Evolutionary conservation across 2,329 filamentous ascomycete genomes (phyloP), one percentile per base, ranked within the genome.

Genomic region (Penicillium sp.): DNA sequence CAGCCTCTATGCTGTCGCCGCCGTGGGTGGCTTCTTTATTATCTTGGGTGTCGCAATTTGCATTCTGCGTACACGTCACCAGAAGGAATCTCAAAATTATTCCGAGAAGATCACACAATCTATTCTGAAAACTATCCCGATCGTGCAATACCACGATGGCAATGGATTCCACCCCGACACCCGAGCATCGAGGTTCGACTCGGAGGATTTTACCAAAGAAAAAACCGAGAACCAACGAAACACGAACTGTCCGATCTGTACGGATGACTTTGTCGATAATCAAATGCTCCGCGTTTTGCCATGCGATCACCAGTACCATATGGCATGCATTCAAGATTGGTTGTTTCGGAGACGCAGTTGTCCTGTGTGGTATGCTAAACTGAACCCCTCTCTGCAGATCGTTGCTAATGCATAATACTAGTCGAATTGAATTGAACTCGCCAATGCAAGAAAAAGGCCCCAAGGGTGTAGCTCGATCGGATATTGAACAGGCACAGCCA

Each of bases 201-300:
- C 29, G 7, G 26, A 37, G 6, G 37, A 48, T 26, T 34, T 28
- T 24, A 19, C 5, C 1, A 26, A 46, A 1, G 52, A 48, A 21
- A 51, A 48, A 21, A 18, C 42, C n/a, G 34, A 34, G 11, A 46
- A 34, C 3, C 19, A 23, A 43, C 21, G 23, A n/a, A 47, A 48
- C 29, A 36, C 48, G 3, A 40, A 16, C 11, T 55, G 52, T 48
- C 42, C 52, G 14, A 51, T 55, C 7, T 55, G 52, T 19, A 55
- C 52, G 14, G 52, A 56, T n/a, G 54, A 56, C 31, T 56, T 51
- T 24, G 46, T 54, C 5, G 94, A 97, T 78, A 90, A 94, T 74
- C 87, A 93, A 73, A 97, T 99, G 92, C 73, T 99, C 62, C 86
- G 83, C 73, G 87, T 99, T 24, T 31, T 45, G 28, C 42, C 26